These are phyloP conservation scores for Metarhizium rileyi DNA, from an alignment of 2,329 filamentous ascomycete species.

Conservation along the genomic window DNA sequence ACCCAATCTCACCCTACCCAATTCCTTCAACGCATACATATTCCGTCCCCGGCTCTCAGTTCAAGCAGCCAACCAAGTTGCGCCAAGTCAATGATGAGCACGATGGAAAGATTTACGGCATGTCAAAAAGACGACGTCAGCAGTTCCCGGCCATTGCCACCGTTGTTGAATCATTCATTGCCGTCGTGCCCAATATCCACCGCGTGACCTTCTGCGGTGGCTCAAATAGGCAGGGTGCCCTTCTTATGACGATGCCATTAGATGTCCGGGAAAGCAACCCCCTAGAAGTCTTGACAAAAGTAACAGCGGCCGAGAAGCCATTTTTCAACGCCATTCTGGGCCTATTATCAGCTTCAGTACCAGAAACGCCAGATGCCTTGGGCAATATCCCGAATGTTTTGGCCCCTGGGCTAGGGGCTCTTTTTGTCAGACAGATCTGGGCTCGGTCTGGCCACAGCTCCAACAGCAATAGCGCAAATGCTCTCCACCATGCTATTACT, in stretches of 20 bases:
- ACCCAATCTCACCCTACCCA: conserved; percentile 67
- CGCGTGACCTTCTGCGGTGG: conserved; percentile 78
- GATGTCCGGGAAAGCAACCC: conserved; percentile 56
- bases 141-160: conserved; percentile 80
- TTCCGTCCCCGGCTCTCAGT: conserved; percentile 49
- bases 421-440: conserved; percentile 45
- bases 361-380: conserved; percentile 23
- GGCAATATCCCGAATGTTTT: conserved; percentile 31
- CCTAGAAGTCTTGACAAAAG: conserved; percentile 31
- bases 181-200: conserved; percentile 59
- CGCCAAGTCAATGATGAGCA: conserved; percentile 38
- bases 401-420: conserved; percentile 28
- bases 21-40: conserved; percentile 78
- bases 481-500: conserved; percentile 62
- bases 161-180: conserved; percentile 65
- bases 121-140: conserved; percentile 67
- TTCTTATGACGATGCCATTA: conserved; percentile 60
- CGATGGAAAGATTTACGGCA: conserved; percentile 56
- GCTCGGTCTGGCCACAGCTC: conserved; percentile 35
- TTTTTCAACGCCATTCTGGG: conserved; percentile 27
- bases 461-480: conserved; percentile 52
- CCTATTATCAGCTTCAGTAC: conserved; percentile 32
- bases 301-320: conserved; percentile 16
- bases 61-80: conserved; percentile 45
- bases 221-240: conserved; percentile 73